Evolutionary conservation across 371 early-diverging fungal species (phyloP).

Genomic region (Furculomyces boomerangus): DNA sequence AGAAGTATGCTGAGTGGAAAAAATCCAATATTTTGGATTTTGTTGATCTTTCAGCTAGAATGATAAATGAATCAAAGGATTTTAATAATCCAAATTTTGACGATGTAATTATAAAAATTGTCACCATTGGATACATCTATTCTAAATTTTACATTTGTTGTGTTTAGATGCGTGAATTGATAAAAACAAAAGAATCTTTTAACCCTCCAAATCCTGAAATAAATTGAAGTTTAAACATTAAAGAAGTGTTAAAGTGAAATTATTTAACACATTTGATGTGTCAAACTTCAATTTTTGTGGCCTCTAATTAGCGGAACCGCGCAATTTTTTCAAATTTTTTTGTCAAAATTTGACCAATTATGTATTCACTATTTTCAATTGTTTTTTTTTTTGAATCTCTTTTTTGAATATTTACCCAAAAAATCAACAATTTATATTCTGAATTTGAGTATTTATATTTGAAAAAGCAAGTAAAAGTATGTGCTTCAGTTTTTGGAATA

Average conservation of each 20-base stretch:
- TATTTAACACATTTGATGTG: neutral
- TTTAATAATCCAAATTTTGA: too few species aligned
- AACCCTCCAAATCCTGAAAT: too few species aligned
- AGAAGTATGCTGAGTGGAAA: too few species aligned
- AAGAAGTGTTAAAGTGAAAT: neutral
- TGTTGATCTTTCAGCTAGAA: too few species aligned
- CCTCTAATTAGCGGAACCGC: neutral
- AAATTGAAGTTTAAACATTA: neutral
- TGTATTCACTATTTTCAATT: neutral
- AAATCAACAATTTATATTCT: neutral
- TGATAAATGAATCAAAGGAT: too few species aligned
- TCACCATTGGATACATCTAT: too few species aligned
- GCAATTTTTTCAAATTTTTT: neutral
- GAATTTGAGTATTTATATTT: neutral
- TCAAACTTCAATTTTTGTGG: neutral
- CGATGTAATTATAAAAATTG: too few species aligned
- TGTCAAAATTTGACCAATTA: neutral
- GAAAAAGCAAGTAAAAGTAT: neutral
- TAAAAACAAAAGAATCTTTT: too few species aligned
- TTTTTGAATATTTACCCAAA: neutral
- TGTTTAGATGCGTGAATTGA: too few species aligned
- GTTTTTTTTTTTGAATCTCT: neutral
- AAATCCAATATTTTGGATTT: too few species aligned
- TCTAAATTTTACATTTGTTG: too few species aligned
- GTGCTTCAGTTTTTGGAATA: neutral